These are phyloP conservation scores for Venturia oleaginea DNA, from an alignment of 2,329 filamentous ascomycete genomes.

Conservation along the genomic window DNA sequence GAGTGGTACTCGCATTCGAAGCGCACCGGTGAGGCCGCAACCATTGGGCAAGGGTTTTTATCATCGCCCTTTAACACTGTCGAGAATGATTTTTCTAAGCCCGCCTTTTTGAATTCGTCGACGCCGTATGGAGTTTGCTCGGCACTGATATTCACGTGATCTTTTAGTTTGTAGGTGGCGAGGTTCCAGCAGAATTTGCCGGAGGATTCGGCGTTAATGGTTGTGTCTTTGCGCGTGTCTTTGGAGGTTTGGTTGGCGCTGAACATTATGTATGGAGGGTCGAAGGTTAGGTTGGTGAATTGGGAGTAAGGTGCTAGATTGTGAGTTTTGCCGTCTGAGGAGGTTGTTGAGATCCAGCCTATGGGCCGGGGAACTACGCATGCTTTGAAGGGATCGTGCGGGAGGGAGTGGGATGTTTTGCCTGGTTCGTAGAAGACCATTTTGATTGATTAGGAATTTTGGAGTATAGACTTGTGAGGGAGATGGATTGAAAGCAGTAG, in stretches of 20 bases:
- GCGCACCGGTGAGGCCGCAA: constrained; percentile 44
- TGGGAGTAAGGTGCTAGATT: constrained; percentile 54
- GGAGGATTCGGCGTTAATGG: constrained; percentile 46
- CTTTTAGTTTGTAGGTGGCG: constrained; percentile 46
- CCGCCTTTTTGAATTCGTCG: constrained; percentile 46
- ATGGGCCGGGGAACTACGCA: constrained; percentile 54
- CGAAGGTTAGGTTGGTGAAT: constrained; percentile 56
- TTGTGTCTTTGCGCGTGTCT: constrained; percentile 45
- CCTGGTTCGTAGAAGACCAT: constrained; percentile 46
- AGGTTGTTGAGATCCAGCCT: constrained; percentile 53
- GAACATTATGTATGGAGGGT: constrained; percentile 56
- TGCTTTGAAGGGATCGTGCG: constrained; percentile 48
- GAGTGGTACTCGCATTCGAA: constrained; percentile 51
- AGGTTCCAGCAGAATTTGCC: constrained; percentile 52
- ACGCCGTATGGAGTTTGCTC: constrained; percentile 40
- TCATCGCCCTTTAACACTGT: constrained; percentile 15
- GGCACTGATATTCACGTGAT: constrained; percentile 47
- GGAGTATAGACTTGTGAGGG: not conserved
- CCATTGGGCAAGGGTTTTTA: constrained; percentile 38
- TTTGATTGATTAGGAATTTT: not conserved
- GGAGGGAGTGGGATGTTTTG: constrained; percentile 42
- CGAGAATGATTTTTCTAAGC: constrained; percentile 40
- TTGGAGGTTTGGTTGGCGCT: constrained; percentile 45
- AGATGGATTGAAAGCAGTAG: constrained; percentile 30
- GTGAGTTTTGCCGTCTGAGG: constrained; percentile 32